phyloP scores from a whole-genome alignment of 345 rosid genomes.

The Brassica napus region Da-Ae NC_063450.1:44401501-44402000 shows the following conservation, averaged over 20 bases:
- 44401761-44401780: slow-evolving; percentile 55
- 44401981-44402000: slow-evolving; percentile 49
- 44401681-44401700: slow-evolving; percentile 81
- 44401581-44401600: neutral
- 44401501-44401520: neutral
- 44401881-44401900: neutral
- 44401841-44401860: slow-evolving; percentile 57
- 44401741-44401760: slow-evolving; percentile 67
- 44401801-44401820: slow-evolving; percentile 61
- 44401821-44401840: slow-evolving; percentile 57
- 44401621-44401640: neutral
- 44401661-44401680: slow-evolving; percentile 64
- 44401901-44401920: neutral
- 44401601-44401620: neutral
- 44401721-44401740: slow-evolving; percentile 66
- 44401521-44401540: neutral
- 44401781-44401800: slow-evolving; percentile 71
- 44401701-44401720: slow-evolving; percentile 68
- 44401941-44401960: slow-evolving; percentile 55
- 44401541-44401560: slow-evolving; percentile 4
- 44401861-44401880: slow-evolving; percentile 51
- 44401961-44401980: slow-evolving; percentile 50
- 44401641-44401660: slow-evolving; percentile 37
- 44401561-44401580: neutral
- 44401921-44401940: neutral